Conservation (phyloP, 768 basidiomycete species). For the Suillus decipiens region DNA sequence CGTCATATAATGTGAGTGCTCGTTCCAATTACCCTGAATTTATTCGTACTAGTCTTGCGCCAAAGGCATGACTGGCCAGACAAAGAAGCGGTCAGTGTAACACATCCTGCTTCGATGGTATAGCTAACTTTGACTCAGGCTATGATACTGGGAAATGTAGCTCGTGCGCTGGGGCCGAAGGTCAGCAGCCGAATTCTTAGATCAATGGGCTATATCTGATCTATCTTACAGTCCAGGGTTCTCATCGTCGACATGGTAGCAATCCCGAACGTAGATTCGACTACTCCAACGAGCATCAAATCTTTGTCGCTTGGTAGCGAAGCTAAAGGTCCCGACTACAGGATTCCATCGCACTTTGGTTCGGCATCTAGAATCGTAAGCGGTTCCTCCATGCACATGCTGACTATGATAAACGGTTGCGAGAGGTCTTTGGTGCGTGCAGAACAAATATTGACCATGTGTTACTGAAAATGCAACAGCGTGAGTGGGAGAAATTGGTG, state of each 20-base stretch:
- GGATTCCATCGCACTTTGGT: conserved; percentile 9
- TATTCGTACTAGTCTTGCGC: neutral
- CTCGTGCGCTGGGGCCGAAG: neutral
- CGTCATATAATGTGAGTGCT: conserved; percentile 9
- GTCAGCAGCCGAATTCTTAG: neutral
- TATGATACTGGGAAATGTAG: neutral
- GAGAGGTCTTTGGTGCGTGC: conserved; percentile 9
- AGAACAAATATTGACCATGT: no score
- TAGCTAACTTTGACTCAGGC: neutral
- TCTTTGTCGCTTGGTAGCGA: neutral
- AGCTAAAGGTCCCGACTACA: neutral
- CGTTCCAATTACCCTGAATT: neutral
- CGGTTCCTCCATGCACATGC: conserved; percentile 7
- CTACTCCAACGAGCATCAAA: neutral
- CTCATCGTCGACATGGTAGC: conserved; percentile 7
- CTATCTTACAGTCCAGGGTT: conserved; percentile 5
- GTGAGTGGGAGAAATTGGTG: conserved; percentile 8
- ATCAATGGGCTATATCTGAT: neutral
- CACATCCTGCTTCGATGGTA: neutral
- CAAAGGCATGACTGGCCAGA: conserved; percentile 22
- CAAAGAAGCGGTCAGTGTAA: conserved; percentile 4
- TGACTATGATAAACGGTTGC: conserved; percentile 1
- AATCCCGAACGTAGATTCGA: conserved; percentile 1
- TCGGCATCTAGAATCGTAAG: conserved; percentile 2
- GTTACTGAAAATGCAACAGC: neutral